Evolutionary conservation across 805 yeast species (phyloP).

Genomic region (Lipomyces orientalis): DNA sequence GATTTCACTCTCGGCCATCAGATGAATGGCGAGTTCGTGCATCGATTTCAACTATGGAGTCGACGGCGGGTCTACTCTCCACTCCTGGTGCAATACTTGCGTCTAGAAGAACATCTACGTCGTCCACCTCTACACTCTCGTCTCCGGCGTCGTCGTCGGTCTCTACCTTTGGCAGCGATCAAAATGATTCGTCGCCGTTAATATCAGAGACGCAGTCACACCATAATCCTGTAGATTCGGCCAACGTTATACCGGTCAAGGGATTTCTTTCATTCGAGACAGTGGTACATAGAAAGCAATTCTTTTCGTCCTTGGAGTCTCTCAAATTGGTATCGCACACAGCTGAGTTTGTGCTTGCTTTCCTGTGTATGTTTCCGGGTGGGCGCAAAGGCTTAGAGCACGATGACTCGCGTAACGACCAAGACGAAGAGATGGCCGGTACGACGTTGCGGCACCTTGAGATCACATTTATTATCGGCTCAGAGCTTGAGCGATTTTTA

Average conservation of each 20-base stretch:
- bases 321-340: conserved; percentile 1
- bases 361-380: conserved; percentile 1
- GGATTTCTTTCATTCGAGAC: background rate
- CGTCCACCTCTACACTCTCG: background rate
- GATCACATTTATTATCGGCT: background rate
- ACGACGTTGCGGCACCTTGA: background rate
- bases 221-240: background rate
- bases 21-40: background rate
- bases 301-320: background rate
- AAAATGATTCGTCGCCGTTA: background rate
- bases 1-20: conserved; percentile 3
- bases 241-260: background rate
- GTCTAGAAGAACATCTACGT: background rate
- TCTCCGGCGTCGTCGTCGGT: background rate
- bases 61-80: background rate
- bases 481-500: conserved; percentile 3
- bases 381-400: background rate
- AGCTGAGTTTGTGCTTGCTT: conserved; percentile 1
- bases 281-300: background rate
- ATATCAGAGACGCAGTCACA: background rate
- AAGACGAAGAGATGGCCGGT: background rate
- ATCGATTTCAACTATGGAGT: background rate
- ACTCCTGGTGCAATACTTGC: background rate
- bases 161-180: background rate
- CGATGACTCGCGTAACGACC: background rate